These are phyloP conservation scores for Carallia pectinifolia DNA, from an alignment of 345 rosid genomes.

Conservation along the genomic window DNA sequence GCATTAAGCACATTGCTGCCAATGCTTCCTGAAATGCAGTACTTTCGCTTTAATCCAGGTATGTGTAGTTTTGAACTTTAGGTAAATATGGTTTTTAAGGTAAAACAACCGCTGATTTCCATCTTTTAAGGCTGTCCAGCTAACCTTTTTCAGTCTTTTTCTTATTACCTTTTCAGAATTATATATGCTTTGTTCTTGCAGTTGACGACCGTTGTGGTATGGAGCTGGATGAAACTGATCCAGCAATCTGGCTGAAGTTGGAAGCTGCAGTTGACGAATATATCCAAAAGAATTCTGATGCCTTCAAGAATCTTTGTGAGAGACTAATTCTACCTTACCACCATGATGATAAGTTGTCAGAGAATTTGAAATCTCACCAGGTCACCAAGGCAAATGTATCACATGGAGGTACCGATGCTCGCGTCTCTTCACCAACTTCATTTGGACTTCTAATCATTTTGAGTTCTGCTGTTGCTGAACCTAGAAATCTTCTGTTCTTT, in stretches of 20 bases:
- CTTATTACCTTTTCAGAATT: conserved; percentile 6
- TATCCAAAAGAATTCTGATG: conserved; percentile 63
- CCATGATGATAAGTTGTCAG: conserved; percentile 68
- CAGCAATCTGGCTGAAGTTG: conserved; percentile 84
- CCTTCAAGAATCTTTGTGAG: conserved; percentile 68
- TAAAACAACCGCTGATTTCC: conserved; percentile 2
- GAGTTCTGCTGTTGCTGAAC: conserved; percentile 17
- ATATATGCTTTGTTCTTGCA: conserved; percentile 29
- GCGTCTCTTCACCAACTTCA: conserved; percentile 1
- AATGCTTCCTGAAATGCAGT: conserved; percentile 88
- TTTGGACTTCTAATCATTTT: conserved; percentile 1
- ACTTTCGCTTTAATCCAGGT: conserved; percentile 94
- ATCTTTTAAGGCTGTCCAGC: not conserved
- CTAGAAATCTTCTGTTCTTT: conserved; percentile 27
- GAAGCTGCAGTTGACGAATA: conserved; percentile 85
- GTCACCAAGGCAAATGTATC: conserved; percentile 35
- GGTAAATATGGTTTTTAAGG: not conserved
- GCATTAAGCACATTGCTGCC: conserved; percentile 93
- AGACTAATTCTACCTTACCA: conserved; percentile 74
- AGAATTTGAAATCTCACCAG: conserved; percentile 51
- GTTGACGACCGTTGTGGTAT: conserved; percentile 96
- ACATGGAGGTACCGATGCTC: conserved; percentile 38
- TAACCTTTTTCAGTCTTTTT: not conserved
- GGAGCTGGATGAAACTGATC: conserved; percentile 99
- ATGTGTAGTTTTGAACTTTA: not conserved